phyloP scores from a whole-genome alignment of 192 early-diverging fungal genomes.

The Borealophlyctis nickersoniae region DNA sequence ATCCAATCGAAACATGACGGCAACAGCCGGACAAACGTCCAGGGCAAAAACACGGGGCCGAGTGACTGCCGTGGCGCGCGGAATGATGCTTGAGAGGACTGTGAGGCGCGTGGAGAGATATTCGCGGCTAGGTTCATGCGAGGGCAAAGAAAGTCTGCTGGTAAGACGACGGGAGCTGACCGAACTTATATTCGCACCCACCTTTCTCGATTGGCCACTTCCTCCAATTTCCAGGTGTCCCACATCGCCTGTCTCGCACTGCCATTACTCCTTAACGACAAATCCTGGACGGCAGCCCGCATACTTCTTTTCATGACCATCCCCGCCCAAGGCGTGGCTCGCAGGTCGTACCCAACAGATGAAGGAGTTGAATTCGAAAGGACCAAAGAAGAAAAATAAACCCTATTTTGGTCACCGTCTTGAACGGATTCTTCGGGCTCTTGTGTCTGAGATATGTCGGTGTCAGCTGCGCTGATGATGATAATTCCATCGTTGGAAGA shows the following conservation, averaged over 20 bases:
- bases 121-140: not conserved
- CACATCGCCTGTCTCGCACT: not conserved
- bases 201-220: not conserved
- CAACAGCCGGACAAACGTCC: not conserved
- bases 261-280: not conserved
- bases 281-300: not conserved
- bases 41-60: not conserved
- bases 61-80: not conserved
- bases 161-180: not conserved
- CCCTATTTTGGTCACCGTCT: not conserved
- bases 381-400: not conserved
- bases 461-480: not conserved
- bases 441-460: not conserved
- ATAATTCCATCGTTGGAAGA: not conserved
- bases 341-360: not conserved
- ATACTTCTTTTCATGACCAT: not conserved
- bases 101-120: not conserved
- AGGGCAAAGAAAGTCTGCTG: not conserved
- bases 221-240: not conserved
- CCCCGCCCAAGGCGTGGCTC: not conserved
- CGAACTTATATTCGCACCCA: not conserved
- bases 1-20: not conserved
- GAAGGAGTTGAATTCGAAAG: not conserved
- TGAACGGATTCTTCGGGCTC: not conserved
- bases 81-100: not conserved